A percentile compares a stretch with the other conserved stretches of the same genome.
Conservation (phyloP, 78 protist species). For the Dictyostelium capitatum region DNA sequence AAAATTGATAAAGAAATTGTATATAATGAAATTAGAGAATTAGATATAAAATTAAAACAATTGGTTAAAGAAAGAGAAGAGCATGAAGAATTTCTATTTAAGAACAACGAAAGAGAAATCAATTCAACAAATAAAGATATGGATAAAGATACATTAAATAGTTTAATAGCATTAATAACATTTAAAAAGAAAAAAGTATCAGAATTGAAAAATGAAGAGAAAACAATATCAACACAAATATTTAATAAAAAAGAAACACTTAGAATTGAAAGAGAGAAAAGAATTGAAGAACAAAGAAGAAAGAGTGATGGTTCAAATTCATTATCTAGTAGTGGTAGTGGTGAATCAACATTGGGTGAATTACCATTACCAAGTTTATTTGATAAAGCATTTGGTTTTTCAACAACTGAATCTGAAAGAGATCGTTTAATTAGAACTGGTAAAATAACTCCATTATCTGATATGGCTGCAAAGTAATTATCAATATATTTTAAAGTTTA, state of each 20-base stretch:
- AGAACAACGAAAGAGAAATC: not conserved
- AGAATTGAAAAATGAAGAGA: slow-evolving; percentile 5
- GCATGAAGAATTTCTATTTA: slow-evolving; percentile 17
- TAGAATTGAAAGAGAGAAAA: not conserved
- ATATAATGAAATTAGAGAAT: slow-evolving; percentile 26
- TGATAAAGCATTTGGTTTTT: slow-evolving; percentile 55
- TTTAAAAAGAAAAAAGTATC: slow-evolving; percentile 20
- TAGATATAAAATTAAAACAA: not conserved
- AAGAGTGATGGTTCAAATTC: not conserved
- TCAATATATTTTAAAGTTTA: not conserved
- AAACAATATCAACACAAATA: not conserved
- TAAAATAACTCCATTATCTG: slow-evolving; percentile 65
- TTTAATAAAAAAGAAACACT: not conserved
- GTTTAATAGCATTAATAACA: slow-evolving; percentile 12
- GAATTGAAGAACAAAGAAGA: slow-evolving; percentile 5
- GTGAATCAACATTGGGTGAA: not conserved
- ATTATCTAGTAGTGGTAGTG: not conserved
- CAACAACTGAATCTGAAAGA: slow-evolving; percentile 30
- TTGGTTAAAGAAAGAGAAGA: not conserved
- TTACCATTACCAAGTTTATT: slow-evolving; percentile 27
- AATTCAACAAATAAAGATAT: not conserved
- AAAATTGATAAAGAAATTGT: slow-evolving; percentile 25
- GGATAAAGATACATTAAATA: not conserved
- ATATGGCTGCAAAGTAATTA: slow-evolving; percentile 10
- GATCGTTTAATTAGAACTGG: slow-evolving; percentile 53